Evolutionary conservation across 495 filamentous ascomycete species (phyloP), one percentile per base, ranked within the genome.

Genomic region (Ramalina intermedia): DNA sequence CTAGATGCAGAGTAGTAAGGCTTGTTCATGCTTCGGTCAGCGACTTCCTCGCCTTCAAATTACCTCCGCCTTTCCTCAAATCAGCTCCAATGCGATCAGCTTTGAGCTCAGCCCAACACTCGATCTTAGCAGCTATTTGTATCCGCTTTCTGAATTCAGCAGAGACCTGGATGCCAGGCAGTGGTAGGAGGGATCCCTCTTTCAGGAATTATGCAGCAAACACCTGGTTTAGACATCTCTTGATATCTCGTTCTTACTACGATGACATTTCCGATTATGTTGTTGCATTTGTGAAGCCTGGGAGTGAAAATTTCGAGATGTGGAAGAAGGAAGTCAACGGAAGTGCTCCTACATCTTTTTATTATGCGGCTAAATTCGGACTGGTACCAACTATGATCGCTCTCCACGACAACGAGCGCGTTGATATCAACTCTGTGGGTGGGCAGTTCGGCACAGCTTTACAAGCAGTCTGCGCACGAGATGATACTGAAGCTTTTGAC

Each of bases 11-110:
- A 40, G 59, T 58, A 9, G 37, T 64, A 2, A 48, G 56, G 18
- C 43, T 64, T 2, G 46, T 51, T 2, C 61, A 64, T 40, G 59
- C 61, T 42, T 56, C 62, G 2, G 56, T 61, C 7, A 57, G 55
- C 41, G 52, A 65, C 23, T 63, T 24, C 21, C 41, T 43, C 8
- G 1, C 21, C 5, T 7, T 11, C 6, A 26, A 26, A 24, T 43
- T 43, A 24, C 41, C 41, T 43, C 14, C 24, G 41, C 41, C 41
- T 20, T 43, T n/a, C 3, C 41, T 17, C 3, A 11, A 12, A 12
- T 4, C 11, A 43, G 11, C 18, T 20, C 41, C 18, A 3, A 20
- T 3, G 18, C 12, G 13, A 20, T 20, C 24, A 43, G 23, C 23
- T 23, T 23, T 23, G 4, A 23, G 2, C 2, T 23, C 23, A 23